phyloP scores from a whole-genome alignment of 768 basidiomycete species.

The Boletus pseudopeckii region DNA sequence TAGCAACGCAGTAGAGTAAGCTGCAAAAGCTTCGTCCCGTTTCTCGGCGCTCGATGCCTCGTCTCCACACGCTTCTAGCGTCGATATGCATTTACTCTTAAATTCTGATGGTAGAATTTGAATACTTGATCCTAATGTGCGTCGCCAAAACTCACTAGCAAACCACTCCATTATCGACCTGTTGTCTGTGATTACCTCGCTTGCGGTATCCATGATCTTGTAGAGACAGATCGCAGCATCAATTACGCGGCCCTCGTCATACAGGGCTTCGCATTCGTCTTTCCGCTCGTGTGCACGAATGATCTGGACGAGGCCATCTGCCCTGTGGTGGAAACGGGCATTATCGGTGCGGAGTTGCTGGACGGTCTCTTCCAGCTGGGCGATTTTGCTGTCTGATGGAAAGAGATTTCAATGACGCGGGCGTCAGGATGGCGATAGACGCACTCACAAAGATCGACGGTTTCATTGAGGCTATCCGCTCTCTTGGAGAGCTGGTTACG shows the following conservation, averaged over 20 bases:
- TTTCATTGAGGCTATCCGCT: not conserved
- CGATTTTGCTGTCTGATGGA: not conserved
- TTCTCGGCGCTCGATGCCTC: not conserved
- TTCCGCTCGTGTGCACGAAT: not conserved
- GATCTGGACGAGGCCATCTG: not conserved
- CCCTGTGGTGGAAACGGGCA: not conserved
- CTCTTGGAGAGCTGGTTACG: not conserved
- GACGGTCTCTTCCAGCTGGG: too few relatives aligned
- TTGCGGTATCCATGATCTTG: not conserved
- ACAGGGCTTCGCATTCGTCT: not conserved
- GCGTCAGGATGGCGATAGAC: too few relatives aligned
- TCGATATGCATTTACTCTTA: not conserved
- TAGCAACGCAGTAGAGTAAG: slow-evolving; percentile 1
- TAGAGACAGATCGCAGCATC: slow-evolving; percentile 6
- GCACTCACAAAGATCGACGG: not conserved
- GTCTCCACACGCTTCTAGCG: not conserved
- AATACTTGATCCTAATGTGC: not conserved
- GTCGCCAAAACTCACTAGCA: not conserved
- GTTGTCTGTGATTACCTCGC: not conserved
- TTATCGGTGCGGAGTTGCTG: not conserved
- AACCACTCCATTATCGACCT: not conserved
- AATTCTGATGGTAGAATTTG: not conserved
- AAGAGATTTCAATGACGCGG: not conserved
- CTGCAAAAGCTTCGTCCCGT: not conserved
- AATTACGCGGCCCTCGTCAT: not conserved